Evolutionary conservation across 495 filamentous ascomycete species (phyloP), one percentile per base, ranked within the genome.

Genomic region (Penicillium salamii): DNA sequence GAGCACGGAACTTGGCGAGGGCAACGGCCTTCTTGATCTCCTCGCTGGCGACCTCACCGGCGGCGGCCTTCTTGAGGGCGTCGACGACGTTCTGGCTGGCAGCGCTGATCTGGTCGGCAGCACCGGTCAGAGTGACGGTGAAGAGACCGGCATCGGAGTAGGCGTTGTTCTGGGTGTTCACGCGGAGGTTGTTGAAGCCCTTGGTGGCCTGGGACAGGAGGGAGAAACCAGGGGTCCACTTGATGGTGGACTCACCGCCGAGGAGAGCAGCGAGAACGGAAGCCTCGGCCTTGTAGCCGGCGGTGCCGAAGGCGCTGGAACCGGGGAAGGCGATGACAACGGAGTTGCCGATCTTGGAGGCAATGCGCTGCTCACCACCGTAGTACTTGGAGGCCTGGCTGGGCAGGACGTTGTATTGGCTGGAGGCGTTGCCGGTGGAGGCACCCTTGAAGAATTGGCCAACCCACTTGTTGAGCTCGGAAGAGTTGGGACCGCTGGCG

Each of bases 131-230:
- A 54, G 84, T 83, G 55, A 96, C 84, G 52, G 84, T 79, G 42
- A 99, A 78, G 19, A 99, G 84, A 58, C 93, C 95, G 47, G 92
- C 88, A 61, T 99, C 93, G 13, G 92, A 96, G 80, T 97, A 99
- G 46, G 88, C 80, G 52, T 77, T 69, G 76, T 95, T 89, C 56
- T 81, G 78, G 37, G 91, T 90, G 3, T 78, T 70, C 53, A 86
- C 82, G 46, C 70, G 72, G 46, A 85, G 83, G 57, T 86, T 81
- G 17, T 84, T 80, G 66, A 80, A 77, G 15, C 75, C 73, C 42
- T 85, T 73, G 46, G 83, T 78, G 34, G 85, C 87, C 75, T 95
- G 89, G 48, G 86, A 79, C 35, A 99, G 82, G 36, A 96, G 76
- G 11, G 87, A 91, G 76, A 95, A 97, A 46, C 93, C 95, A 46